These are phyloP conservation scores for Curvularia spicifera DNA, from an alignment of 2,329 filamentous ascomycete species.

Conservation along the genomic window DNA sequence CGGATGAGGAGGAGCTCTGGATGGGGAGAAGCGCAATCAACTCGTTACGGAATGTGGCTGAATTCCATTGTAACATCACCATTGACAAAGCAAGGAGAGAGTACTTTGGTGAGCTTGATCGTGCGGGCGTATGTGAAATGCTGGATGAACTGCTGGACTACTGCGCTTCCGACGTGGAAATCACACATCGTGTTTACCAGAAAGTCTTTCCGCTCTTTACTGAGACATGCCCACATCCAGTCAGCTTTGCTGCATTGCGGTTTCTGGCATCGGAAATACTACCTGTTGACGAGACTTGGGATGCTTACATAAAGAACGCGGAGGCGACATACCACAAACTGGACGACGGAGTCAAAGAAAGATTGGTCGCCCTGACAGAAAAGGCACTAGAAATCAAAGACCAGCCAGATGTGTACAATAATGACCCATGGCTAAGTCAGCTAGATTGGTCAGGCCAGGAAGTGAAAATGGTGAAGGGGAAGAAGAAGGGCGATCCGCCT, in stretches of 20 bases:
- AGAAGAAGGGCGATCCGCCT: conserved; percentile 81
- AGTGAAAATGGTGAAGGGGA: conserved; percentile 87
- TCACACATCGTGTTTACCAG: conserved; percentile 93
- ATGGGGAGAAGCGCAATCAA: conserved; percentile 94
- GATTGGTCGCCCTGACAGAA: conserved; percentile 74
- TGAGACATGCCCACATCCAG: conserved; percentile 89
- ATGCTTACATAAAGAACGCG: conserved; percentile 80
- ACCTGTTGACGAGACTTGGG: conserved; percentile 87
- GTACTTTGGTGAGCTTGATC: conserved; percentile 82
- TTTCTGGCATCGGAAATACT: conserved; percentile 94
- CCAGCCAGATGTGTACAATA: conserved; percentile 70
- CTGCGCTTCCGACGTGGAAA: conserved; percentile 89
- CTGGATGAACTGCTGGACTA: conserved; percentile 88
- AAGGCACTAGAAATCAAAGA: conserved; percentile 78
- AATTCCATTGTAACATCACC: conserved; percentile 90
- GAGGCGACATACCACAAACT: conserved; percentile 83
- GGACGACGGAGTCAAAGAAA: conserved; percentile 76
- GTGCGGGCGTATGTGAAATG: conserved; percentile 70
- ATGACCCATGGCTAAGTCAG: conserved; percentile 90
- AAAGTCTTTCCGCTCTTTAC: conserved; percentile 92
- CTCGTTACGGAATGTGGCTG: conserved; percentile 91
- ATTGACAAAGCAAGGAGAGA: conserved; percentile 90
- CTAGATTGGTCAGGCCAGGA: conserved; percentile 96
- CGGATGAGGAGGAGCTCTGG: conserved; percentile 92
- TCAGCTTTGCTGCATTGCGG: conserved; percentile 92